Base-by-base conservation (phyloP, 768 basidiomycete species). In the Mycena rosella region DNA sequence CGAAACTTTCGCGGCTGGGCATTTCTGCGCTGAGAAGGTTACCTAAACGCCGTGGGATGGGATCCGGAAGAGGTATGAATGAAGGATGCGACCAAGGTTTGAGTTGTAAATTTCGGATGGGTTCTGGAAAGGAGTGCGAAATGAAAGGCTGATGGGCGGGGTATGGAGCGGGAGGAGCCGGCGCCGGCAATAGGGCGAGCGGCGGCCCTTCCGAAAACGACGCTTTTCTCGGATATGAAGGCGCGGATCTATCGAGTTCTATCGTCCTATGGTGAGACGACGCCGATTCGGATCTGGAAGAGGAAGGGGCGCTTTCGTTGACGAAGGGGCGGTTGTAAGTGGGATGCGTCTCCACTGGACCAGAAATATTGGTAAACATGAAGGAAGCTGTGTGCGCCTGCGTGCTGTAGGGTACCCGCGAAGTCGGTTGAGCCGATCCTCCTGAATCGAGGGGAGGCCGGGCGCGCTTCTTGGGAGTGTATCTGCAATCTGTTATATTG, bases 401-500 rank as follows among this genome's bases (percentile, higher is more conserved):
- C 14, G 68, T 64, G 32, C 69, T 63, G 29, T 67, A 65, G 11
- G 74, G 73, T 17, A 70, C 67, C 10, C 70, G 70, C 26, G 70
- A 30, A 15, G 45, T 18, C 15, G 60, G 18, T 17, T 29, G 45
- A 44, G 18, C 2, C 24, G 45, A 26, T 24, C 45, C 24, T 24
- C 45, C 24, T 47, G 53, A 38, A 20, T 86, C 27, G 79, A 75
- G 20, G 83, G 84, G 44, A 85, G 83, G 73, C 85, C 91, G 71
- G 85, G 85, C 61, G 15, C 89, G 80, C 71, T 90, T 91, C 79
- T 92, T 91, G 11, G 91, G 90, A 38, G 90, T 91, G 73, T 92
- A 91, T 72, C 90, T 90, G 77, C 90, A 91, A 53, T 87, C 86
- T 18, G 78, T 77, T 42, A 83, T 84, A 54, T 85, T 81, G 64